Conservation (phyloP, 2,329 filamentous ascomycete species). For the Paraphaeosphaeria sporulosa region DNA sequence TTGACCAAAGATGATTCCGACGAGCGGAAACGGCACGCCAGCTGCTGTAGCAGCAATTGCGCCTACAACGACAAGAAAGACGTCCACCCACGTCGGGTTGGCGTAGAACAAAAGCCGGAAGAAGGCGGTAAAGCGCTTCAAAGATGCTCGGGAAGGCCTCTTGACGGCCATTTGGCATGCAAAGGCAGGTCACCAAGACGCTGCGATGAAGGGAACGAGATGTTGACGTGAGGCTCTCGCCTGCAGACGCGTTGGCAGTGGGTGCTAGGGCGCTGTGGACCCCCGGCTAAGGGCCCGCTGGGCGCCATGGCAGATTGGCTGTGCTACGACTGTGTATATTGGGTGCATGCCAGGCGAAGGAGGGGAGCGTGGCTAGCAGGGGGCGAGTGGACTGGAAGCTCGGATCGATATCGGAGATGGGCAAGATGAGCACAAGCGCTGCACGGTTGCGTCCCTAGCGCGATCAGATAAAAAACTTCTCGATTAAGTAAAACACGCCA, state of each 20-base stretch:
- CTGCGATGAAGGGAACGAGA: constrained; percentile 23
- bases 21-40: constrained; percentile 69
- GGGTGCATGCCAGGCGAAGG: constrained; percentile 17
- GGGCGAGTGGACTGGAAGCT: constrained; percentile 18
- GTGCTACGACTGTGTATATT: constrained; percentile 24
- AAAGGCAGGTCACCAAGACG: constrained; percentile 19
- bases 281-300: constrained; percentile 31
- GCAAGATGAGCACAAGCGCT: not conserved
- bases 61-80: constrained; percentile 47
- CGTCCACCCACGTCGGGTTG: constrained; percentile 48
- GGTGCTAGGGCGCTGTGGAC: constrained; percentile 27
- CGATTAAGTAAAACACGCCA: constrained; percentile 22
- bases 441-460: constrained; percentile 17
- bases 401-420: constrained; percentile 32
- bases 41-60: constrained; percentile 60
- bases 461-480: constrained; percentile 45
- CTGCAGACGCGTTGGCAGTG: constrained; percentile 26
- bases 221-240: constrained; percentile 27
- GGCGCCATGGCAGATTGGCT: constrained; percentile 29
- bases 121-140: constrained; percentile 43
- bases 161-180: constrained; percentile 37
- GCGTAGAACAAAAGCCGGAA: constrained; percentile 46
- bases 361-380: constrained; percentile 15
- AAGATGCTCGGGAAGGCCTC: constrained; percentile 34
- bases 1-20: constrained; percentile 70